phyloP scores from a whole-genome alignment of 805 yeast species.

The Yamadazyma akitaensis region DNA sequence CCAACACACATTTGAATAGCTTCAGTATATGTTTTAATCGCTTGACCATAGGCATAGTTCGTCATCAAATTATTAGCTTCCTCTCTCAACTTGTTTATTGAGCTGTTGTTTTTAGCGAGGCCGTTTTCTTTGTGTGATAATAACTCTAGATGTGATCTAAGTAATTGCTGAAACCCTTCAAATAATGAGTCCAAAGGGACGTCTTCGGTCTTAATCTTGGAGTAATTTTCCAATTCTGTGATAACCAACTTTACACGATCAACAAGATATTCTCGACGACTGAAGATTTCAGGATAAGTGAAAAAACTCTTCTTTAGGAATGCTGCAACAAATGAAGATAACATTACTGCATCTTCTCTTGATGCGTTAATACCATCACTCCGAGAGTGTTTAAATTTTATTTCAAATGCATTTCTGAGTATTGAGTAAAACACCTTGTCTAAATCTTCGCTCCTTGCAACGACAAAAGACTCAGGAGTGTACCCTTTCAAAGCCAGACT shows the following conservation, averaged over 20 bases:
- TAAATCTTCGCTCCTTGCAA: slow-evolving; percentile 16
- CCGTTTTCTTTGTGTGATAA: neutral
- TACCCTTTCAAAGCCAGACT: neutral
- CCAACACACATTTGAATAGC: slow-evolving; percentile 26
- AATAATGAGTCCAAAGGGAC: slow-evolving; percentile 10
- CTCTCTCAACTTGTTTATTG: slow-evolving; percentile 24
- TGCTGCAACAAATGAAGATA: slow-evolving; percentile 12
- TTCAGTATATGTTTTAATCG: slow-evolving; percentile 35
- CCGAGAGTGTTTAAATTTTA: neutral
- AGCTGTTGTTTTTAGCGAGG: neutral
- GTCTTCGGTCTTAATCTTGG: neutral
- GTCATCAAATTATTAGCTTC: slow-evolving; percentile 40
- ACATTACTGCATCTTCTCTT: neutral
- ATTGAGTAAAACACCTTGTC: slow-evolving; percentile 16
- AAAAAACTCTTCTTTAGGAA: slow-evolving; percentile 7
- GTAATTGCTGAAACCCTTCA: slow-evolving; percentile 9
- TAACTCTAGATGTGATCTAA: slow-evolving; percentile 9
- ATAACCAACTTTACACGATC: slow-evolving; percentile 12
- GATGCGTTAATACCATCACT: neutral
- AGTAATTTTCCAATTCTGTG: slow-evolving; percentile 9
- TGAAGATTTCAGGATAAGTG: slow-evolving; percentile 6
- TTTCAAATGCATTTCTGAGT: slow-evolving; percentile 14
- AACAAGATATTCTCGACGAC: slow-evolving; percentile 9
- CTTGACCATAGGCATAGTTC: slow-evolving; percentile 35
- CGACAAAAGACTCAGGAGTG: neutral